Conservation (phyloP, 768 basidiomycete genomes). For the Xerocomellus amylosporus region DNA sequence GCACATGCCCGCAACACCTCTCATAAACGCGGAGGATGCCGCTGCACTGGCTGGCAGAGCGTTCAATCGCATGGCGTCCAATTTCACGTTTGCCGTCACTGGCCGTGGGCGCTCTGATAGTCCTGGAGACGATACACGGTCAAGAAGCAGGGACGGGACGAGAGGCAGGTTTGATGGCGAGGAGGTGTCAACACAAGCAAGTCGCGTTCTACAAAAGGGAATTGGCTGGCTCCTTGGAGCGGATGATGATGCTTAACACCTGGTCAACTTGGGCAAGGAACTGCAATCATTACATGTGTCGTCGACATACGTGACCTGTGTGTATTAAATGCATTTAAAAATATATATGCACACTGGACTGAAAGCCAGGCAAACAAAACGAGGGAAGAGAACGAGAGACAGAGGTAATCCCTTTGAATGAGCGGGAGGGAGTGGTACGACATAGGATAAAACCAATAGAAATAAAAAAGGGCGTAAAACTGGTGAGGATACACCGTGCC, state of each 20-base stretch:
- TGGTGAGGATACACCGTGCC: slow-evolving; percentile 6
- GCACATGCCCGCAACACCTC: slow-evolving; percentile 64
- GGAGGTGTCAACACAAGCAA: slow-evolving; percentile 72
- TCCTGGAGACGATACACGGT: slow-evolving; percentile 21
- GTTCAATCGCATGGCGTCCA: slow-evolving; percentile 73
- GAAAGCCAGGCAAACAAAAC: slow-evolving; percentile 28
- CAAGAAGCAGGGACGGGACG: slow-evolving; percentile 40
- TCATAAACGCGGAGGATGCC: slow-evolving; percentile 72
- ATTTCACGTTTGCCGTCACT: slow-evolving; percentile 66
- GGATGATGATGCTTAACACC: slow-evolving; percentile 45
- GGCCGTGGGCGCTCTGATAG: slow-evolving; percentile 32
- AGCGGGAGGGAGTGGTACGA: slow-evolving; percentile 19
- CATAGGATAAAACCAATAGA: slow-evolving; percentile 31
- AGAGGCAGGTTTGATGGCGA: slow-evolving; percentile 46
- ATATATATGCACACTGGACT: slow-evolving; percentile 27
- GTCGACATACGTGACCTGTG: slow-evolving; percentile 13
- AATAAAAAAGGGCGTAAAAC: slow-evolving; percentile 9
- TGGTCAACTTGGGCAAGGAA: background rate
- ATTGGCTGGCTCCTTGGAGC: slow-evolving; percentile 96
- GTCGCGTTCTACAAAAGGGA: slow-evolving; percentile 78
- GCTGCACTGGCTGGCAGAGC: slow-evolving; percentile 77
- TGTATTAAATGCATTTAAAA: slow-evolving; percentile 21
- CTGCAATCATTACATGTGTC: slow-evolving; percentile 13
- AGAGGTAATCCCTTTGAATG: slow-evolving; percentile 18
- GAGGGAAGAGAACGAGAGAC: slow-evolving; percentile 5